Conservation (phyloP, 495 filamentous ascomycete genomes). For the Lepidopterella palustris region DNA sequence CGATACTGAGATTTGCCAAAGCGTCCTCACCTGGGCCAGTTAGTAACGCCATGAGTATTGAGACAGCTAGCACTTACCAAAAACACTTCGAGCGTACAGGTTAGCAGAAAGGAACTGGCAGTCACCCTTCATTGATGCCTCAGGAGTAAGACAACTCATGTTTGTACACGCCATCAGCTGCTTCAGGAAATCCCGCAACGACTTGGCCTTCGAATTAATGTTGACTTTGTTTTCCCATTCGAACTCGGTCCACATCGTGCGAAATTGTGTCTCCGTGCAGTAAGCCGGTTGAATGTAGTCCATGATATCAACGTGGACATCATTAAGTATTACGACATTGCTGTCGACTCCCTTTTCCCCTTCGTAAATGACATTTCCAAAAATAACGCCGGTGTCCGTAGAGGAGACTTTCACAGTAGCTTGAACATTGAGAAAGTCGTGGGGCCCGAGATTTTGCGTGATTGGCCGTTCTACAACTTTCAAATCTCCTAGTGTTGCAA, state of each 20-base stretch:
- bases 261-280: constrained; percentile 97
- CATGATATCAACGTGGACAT: constrained; percentile 99
- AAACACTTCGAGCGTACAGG: constrained; percentile 93
- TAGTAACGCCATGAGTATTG: neutral
- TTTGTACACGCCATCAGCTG: constrained; percentile 97
- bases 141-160: constrained; percentile 96
- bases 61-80: constrained; percentile 61
- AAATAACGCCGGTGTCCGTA: constrained; percentile 98
- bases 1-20: constrained; percentile 93
- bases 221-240: constrained; percentile 99
- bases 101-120: constrained; percentile 98
- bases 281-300: constrained; percentile 98
- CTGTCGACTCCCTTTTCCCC: constrained; percentile 91
- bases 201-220: constrained; percentile 95
- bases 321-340: constrained; percentile 97
- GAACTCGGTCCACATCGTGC: constrained; percentile 99
- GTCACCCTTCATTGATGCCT: constrained; percentile 92
- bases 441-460: constrained; percentile 88
- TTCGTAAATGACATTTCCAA: constrained; percentile 98
- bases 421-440: constrained; percentile 96
- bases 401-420: constrained; percentile 99
- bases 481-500: constrained; percentile 93
- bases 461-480: constrained; percentile 97
- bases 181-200: constrained; percentile 82
- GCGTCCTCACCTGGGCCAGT: constrained; percentile 83